Evolutionary conservation across 257 asterid genomes (phyloP).

Genomic region (Solanum chiquidenum): DNA sequence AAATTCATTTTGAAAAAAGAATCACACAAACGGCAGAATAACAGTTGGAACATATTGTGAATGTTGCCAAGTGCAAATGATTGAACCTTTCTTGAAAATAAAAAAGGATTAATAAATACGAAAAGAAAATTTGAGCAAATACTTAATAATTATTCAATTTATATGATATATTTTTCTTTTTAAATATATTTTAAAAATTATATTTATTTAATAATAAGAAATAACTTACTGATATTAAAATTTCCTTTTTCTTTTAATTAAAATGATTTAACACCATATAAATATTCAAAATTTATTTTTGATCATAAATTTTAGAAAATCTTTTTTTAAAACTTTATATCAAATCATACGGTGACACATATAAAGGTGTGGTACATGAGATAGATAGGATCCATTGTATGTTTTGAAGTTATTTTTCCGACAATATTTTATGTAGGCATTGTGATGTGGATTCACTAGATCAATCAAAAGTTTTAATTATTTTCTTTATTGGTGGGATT

Average conservation of each 20-base stretch:
- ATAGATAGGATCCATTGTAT: neutral
- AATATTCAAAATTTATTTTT: too few relatives aligned
- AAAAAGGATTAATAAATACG: neutral
- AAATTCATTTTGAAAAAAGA: neutral
- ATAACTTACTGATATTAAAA: too few relatives aligned
- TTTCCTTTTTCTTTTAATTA: too few relatives aligned
- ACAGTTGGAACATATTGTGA: neutral
- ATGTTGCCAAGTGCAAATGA: neutral
- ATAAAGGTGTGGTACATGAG: neutral
- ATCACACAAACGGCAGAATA: neutral
- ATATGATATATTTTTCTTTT: neutral
- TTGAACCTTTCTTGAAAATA: too few relatives aligned
- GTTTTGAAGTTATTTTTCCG: neutral
- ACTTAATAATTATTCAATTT: neutral
- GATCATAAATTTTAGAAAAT: too few relatives aligned
- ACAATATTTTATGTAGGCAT: neutral
- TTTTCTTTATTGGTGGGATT: neutral
- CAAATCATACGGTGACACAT: neutral
- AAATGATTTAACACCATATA: too few relatives aligned
- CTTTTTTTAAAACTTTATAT: too few relatives aligned
- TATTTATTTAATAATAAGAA: too few relatives aligned
- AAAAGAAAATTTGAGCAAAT: neutral
- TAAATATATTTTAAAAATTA: too few relatives aligned
- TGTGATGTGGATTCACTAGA: neutral
- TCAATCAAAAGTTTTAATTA: neutral